Evolutionary conservation across 2,329 filamentous ascomycete species (phyloP).

Genomic region (Fusarium duplospermum): DNA sequence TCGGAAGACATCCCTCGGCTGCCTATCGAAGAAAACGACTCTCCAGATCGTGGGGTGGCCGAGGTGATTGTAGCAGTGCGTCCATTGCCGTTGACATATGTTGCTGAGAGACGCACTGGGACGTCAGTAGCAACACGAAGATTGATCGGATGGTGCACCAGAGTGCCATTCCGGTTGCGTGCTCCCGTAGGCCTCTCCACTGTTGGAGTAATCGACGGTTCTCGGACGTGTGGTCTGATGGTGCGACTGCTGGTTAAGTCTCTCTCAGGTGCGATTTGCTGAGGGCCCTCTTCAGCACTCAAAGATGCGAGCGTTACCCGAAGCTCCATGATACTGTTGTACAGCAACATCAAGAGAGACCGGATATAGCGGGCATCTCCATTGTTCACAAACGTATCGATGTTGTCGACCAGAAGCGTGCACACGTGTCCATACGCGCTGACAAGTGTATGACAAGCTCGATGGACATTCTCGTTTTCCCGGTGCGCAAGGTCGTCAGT

Average conservation of each 20-base stretch:
- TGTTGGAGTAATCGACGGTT: conserved; percentile 65
- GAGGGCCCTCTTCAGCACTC: conserved; percentile 41
- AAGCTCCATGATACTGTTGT: conserved; percentile 76
- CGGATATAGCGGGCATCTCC: conserved; percentile 75
- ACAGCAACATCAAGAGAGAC: conserved; percentile 71
- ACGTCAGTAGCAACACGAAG: conserved; percentile 69
- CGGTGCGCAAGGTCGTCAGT: conserved; percentile 61
- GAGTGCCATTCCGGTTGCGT: conserved; percentile 51
- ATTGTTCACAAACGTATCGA: conserved; percentile 73
- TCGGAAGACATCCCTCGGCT: conserved; percentile 64
- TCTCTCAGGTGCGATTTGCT: conserved; percentile 23
- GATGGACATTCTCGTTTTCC: conserved; percentile 72
- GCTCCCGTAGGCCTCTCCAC: conserved; percentile 57
- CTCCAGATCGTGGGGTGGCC: conserved; percentile 83
- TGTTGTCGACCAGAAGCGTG: conserved; percentile 69
- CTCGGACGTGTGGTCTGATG: conserved; percentile 61
- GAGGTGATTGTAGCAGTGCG: conserved; percentile 66
- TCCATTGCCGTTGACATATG: conserved; percentile 61
- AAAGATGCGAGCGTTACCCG: conserved; percentile 63
- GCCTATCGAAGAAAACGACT: conserved; percentile 76
- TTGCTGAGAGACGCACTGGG: conserved; percentile 50
- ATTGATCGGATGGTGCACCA: conserved; percentile 63
- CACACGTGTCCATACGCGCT: conserved; percentile 75
- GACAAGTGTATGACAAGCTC: conserved; percentile 72
- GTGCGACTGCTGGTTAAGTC: conserved; percentile 56